Conservation (phyloP, 805 yeast species). For the Yarrowia sp. region DNA sequence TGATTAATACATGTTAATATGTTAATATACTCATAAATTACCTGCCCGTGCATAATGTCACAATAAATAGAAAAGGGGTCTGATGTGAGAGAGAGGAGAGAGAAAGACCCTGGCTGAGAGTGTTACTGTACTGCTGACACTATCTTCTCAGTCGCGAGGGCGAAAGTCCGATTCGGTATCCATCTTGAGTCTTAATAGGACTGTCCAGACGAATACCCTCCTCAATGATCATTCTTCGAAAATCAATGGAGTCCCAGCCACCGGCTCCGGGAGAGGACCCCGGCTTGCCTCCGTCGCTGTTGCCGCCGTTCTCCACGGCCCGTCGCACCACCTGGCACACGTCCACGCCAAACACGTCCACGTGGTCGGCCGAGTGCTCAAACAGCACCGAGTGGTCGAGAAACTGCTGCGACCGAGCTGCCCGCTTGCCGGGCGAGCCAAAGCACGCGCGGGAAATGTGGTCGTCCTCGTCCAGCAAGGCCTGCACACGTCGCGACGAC, state of each 20-base stretch:
- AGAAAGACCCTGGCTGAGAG: too few species aligned
- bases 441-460: constrained; percentile 49
- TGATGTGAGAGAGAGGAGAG: constrained; percentile 7
- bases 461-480: constrained; percentile 46
- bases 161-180: constrained; percentile 29
- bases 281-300: constrained; percentile 4
- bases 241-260: constrained; percentile 35
- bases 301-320: constrained; percentile 50
- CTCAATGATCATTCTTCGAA: constrained; percentile 38
- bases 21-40: constrained; percentile 34
- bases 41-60: constrained; percentile 34
- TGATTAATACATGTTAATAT: constrained; percentile 1
- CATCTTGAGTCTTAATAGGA: constrained; percentile 37
- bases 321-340: constrained; percentile 58
- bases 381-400: constrained; percentile 45
- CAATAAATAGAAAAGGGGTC: constrained; percentile 32
- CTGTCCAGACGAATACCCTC: constrained; percentile 35
- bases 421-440: constrained; percentile 51
- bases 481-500: constrained; percentile 17
- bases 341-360: constrained; percentile 63
- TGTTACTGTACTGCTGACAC: neutral
- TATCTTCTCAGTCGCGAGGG: constrained; percentile 22
- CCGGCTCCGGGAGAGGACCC: constrained; percentile 8
- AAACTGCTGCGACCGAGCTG: constrained; percentile 45
- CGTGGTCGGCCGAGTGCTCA: constrained; percentile 30